A percentile compares a stretch with the other conserved stretches of the same genome.
Conservation (phyloP, 805 yeast genomes). For the Helenozyma rhizophorensis region DNA sequence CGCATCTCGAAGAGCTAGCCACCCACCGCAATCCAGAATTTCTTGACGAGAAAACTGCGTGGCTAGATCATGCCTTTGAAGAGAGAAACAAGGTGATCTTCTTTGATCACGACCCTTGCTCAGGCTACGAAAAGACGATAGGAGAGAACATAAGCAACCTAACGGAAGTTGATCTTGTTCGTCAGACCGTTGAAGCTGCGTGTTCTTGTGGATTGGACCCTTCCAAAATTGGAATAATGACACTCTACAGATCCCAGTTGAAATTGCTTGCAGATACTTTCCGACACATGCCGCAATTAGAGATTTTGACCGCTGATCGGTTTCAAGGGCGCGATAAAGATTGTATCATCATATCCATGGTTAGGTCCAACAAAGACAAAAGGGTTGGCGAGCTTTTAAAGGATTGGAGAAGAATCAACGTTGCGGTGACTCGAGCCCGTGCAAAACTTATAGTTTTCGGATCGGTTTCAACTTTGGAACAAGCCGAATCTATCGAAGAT, state of each 20-base stretch:
- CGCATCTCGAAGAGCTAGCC: conserved; percentile 29
- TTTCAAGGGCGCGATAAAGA: conserved; percentile 96
- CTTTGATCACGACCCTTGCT: conserved; percentile 69
- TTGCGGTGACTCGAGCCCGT: conserved; percentile 88
- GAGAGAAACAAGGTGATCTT: conserved; percentile 64
- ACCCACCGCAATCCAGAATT: conserved; percentile 3
- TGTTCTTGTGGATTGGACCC: conserved; percentile 55
- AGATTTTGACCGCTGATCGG: conserved; percentile 88
- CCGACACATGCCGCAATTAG: conserved; percentile 45
- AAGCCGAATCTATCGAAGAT: conserved; percentile 48
- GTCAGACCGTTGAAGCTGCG: conserved; percentile 58
- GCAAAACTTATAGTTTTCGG: conserved; percentile 83
- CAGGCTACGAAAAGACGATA: conserved; percentile 49
- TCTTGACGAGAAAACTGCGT: conserved; percentile 20
- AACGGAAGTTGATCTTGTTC: conserved; percentile 63
- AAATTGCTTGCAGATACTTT: conserved; percentile 23
- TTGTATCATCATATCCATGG: conserved; percentile 84
- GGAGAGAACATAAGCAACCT: conserved; percentile 73
- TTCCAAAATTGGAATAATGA: conserved; percentile 75
- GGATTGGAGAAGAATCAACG: conserved; percentile 92
- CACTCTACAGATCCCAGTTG: conserved; percentile 79
- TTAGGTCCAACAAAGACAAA: conserved; percentile 65
- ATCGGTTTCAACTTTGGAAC: conserved; percentile 57
- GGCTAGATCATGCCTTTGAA: conserved; percentile 58
- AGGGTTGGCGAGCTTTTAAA: conserved; percentile 72